Percentiles rank a stretch among this genome's conserved stretches.
Conservation (phyloP, 345 rosid genomes). For the Citrus mangshanensis region DNA sequence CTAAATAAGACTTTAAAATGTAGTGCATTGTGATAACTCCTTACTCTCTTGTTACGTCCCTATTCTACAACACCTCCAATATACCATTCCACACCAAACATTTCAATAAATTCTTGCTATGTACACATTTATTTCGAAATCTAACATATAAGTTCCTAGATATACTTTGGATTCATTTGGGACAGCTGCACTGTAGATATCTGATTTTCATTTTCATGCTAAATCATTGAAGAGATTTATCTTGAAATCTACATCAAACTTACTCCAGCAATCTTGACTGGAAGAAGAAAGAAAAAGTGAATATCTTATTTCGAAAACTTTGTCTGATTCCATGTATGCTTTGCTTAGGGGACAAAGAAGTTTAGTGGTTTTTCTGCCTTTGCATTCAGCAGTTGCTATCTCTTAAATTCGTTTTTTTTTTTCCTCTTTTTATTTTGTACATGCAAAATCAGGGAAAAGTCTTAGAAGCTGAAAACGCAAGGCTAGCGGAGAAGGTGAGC, state of each 20-base stretch:
- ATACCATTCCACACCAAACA: too few species aligned
- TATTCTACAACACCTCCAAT: not conserved
- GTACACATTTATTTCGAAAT: too few species aligned
- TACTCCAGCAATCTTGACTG: not conserved
- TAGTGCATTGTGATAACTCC: not conserved
- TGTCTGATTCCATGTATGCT: too few species aligned
- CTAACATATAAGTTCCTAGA: not conserved
- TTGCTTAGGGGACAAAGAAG: not conserved
- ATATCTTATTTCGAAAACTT: too few species aligned
- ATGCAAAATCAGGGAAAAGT: conserved; percentile 46
- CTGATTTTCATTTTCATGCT: not conserved
- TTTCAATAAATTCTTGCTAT: too few species aligned
- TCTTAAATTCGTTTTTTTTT: too few species aligned
- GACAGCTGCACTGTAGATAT: too few species aligned
- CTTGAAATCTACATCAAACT: too few species aligned
- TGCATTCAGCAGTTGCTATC: not conserved
- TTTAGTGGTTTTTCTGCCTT: not conserved
- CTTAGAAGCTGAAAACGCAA: conserved; percentile 55
- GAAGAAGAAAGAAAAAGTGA: not conserved
- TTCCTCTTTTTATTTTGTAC: not conserved
- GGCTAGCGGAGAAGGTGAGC: conserved; percentile 53
- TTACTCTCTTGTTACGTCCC: not conserved
- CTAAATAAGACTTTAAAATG: not conserved
- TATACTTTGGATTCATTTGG: too few species aligned
- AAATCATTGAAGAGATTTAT: not conserved